Base-by-base conservation (phyloP, 1,139 yeast species). In the Geotrichum citri-aurantii region DNA sequence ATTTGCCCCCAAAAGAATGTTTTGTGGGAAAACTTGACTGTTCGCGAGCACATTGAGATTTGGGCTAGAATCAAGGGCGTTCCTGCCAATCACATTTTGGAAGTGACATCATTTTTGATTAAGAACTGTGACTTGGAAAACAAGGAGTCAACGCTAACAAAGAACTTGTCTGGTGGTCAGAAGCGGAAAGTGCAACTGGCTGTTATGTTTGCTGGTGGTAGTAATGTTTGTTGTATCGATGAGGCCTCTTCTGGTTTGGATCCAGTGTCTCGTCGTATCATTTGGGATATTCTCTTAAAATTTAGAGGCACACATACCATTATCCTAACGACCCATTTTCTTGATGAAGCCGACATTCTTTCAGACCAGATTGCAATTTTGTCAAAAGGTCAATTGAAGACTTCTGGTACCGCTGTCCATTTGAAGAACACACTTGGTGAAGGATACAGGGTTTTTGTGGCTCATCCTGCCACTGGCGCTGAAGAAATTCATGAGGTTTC, bases 151-250 rank as follows among this genome's bases (percentile, higher is more conserved):
- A 61, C 68, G 1, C 29, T 57, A 24, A 64, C 72, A 7, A 66
- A 65, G 42, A 65, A 66, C 44, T 78, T 91, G 61, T 87, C 95
- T 53, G 97, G 97, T 62, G 97, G 97, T 52, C 97, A 90, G 74
- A 90, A 89, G 75, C 93, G 97, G 1, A 85, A 96, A 76, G 78
- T 91, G 57, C 88, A 96, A 4, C 79, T 91, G 60, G 97, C 96
- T 0, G 65, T 73, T 42, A 71, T 72, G 70, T 69, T 73, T 64
- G 69, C 69, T 27, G 76, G 76, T 17, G 73, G 71, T 5, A 68
- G 73, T 47, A 66, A 69, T 52, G 68, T 73, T 2, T 73, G 76
- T 59, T 72, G 75, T 55, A 68, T 73, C 46, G 76, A 73, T 58
- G 76, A 73, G 56, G 76, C 72, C 3, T 71, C 75, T 10, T 73